A percentile compares a stretch with the other conserved stretches of the same genome.
phyloP scores from a whole-genome alignment of 2,329 filamentous ascomycete genomes.

The Orbilia brochopaga region DNA sequence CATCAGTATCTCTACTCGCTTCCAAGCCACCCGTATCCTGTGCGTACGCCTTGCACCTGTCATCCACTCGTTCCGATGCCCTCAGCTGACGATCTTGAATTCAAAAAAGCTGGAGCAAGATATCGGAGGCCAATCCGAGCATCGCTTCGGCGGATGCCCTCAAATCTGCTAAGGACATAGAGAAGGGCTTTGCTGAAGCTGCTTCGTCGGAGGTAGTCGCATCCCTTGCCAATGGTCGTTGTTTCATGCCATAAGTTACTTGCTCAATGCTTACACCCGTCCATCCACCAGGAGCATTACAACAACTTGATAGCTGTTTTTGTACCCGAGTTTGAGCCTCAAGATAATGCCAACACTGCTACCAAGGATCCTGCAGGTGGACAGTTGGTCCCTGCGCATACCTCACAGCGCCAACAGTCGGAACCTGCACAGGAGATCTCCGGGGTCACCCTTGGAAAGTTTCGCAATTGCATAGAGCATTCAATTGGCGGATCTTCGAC shows the following conservation, averaged over 20 bases:
- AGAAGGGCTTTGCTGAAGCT: conserved; percentile 34
- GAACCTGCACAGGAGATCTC: conserved; percentile 15
- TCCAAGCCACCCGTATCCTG: conserved; percentile 38
- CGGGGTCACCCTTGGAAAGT: conserved; percentile 55
- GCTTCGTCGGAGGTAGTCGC: conserved; percentile 37
- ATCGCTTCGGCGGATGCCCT: conserved; percentile 31
- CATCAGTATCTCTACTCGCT: conserved; percentile 43
- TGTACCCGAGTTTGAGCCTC: conserved; percentile 20
- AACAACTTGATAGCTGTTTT: conserved; percentile 38
- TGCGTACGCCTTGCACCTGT: conserved; percentile 9
- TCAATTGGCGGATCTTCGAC: conserved; percentile 76
- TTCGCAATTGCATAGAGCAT: conserved; percentile 60
- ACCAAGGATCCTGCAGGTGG: not conserved
- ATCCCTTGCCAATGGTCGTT: not conserved
- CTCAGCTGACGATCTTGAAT: conserved; percentile 4
- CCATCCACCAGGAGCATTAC: conserved; percentile 32
- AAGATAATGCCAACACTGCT: not conserved
- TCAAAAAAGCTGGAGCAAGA: conserved; percentile 26
- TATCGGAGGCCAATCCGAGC: conserved; percentile 20
- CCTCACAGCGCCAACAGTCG: not conserved
- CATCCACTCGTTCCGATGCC: not conserved
- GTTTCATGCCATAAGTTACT: not conserved
- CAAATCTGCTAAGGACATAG: conserved; percentile 33
- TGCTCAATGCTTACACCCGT: not conserved
- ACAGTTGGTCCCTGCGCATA: not conserved